Percentiles rank a stretch among this genome's conserved stretches.
These are phyloP conservation scores for Prunus fruticosa DNA, from an alignment of 306 rosid species.

Conservation along the genomic window DNA sequence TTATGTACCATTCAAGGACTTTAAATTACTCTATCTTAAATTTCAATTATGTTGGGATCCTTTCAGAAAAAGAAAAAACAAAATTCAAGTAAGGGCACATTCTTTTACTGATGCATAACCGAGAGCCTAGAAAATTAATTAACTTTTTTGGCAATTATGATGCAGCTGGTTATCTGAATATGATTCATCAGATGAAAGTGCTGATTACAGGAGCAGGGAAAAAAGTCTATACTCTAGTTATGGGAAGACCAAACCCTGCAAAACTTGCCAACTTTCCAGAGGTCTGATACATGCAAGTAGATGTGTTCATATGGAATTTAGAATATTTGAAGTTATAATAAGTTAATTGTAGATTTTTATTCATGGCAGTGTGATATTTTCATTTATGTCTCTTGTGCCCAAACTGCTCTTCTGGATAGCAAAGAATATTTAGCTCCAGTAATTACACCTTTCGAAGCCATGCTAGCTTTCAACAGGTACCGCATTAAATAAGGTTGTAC, in stretches of 20 bases:
- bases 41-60: not conserved
- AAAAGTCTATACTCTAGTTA: slow-evolving; percentile 78
- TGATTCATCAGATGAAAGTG: slow-evolving; percentile 80
- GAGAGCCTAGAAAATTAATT: not conserved
- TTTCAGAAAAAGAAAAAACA: not conserved
- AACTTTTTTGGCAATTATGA: slow-evolving; percentile 2
- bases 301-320: not conserved
- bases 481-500: not conserved
- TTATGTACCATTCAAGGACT: not conserved
- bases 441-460: slow-evolving; percentile 89
- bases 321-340: not conserved
- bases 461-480: slow-evolving; percentile 89
- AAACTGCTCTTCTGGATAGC: slow-evolving; percentile 91
- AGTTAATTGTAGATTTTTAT: slow-evolving; percentile 11
- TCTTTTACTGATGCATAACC: not conserved
- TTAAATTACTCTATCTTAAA: not conserved
- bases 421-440: slow-evolving; percentile 93
- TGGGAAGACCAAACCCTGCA: slow-evolving; percentile 95
- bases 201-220: slow-evolving; percentile 75
- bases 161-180: slow-evolving; percentile 86
- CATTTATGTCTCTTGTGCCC: slow-evolving; percentile 81
- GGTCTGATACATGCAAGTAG: slow-evolving; percentile 31
- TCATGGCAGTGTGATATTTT: slow-evolving; percentile 81
- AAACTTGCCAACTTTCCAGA: slow-evolving; percentile 97
- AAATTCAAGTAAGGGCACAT: not conserved